These are phyloP conservation scores for Hordeum pubiflorum DNA, from an alignment of 202 grass and related monocot genomes.

Conservation along the genomic window DNA sequence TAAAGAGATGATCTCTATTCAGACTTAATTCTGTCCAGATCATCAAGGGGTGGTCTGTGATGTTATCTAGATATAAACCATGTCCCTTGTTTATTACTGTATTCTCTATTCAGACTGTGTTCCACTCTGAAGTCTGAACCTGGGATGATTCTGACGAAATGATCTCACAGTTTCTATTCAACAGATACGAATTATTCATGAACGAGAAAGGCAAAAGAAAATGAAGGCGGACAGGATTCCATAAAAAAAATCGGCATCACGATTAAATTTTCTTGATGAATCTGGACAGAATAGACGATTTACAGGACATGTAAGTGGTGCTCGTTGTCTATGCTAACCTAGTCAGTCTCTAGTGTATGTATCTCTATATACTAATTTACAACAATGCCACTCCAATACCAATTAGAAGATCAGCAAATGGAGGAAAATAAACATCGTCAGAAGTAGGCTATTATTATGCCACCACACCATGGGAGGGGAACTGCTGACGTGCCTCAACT, in stretches of 20 bases:
- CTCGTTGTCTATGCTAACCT: not conserved
- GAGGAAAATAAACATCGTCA: slow-evolving; percentile 33
- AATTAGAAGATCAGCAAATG: not conserved
- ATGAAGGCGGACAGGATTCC: not conserved
- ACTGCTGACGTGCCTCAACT: slow-evolving; percentile 43
- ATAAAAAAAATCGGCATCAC: slow-evolving; percentile 17
- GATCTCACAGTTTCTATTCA: not conserved
- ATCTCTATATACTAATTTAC: slow-evolving; percentile 26
- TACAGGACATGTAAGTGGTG: slow-evolving; percentile 6
- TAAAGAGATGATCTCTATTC: not conserved
- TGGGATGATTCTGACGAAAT: too few species aligned
- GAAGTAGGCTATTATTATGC: not conserved
- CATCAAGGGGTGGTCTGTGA: too few species aligned
- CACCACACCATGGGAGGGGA: slow-evolving; percentile 10
- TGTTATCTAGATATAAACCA: too few species aligned
- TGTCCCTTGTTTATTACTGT: too few species aligned
- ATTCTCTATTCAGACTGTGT: too few species aligned
- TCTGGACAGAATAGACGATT: not conserved
- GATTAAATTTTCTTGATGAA: not conserved
- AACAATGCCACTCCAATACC: not conserved
- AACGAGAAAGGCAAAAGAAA: too few species aligned
- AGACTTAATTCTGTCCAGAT: not conserved
- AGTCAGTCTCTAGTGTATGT: slow-evolving; percentile 11
- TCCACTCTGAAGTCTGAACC: too few species aligned
- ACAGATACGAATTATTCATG: not conserved